phyloP scores from a whole-genome alignment of 192 early-diverging fungal species.

The Geranomyces michiganensis region DNA sequence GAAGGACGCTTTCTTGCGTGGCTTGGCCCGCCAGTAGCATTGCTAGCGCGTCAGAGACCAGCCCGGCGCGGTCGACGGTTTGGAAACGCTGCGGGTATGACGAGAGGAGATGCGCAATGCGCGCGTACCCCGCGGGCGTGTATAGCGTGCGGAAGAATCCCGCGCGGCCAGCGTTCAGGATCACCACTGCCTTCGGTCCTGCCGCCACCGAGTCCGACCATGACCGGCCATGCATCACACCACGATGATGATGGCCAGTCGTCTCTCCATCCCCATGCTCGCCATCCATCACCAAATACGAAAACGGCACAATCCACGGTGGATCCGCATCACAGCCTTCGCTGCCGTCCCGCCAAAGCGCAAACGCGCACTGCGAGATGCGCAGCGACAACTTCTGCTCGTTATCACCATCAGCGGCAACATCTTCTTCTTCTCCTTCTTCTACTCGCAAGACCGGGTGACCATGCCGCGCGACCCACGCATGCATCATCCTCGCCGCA shows the following conservation, averaged over 20 bases:
- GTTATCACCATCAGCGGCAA: background rate
- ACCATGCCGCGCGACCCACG: constrained; percentile 8
- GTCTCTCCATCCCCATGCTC: background rate
- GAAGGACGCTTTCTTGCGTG: background rate
- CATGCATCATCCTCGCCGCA: background rate
- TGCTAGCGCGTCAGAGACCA: constrained; percentile 34
- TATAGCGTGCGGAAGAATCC: constrained; percentile 39
- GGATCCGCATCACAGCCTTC: background rate
- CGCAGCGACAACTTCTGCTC: too few species aligned
- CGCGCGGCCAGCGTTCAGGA: constrained; percentile 30
- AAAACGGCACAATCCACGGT: background rate
- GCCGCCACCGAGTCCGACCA: background rate
- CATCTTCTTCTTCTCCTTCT: background rate
- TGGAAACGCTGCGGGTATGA: background rate
- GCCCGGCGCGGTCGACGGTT: constrained; percentile 31
- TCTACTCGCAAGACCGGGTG: constrained; percentile 5
- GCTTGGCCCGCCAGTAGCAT: constrained; percentile 16
- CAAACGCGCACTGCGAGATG: background rate
- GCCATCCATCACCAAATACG: background rate
- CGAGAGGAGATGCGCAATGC: background rate
- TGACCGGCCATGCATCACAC: background rate
- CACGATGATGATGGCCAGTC: background rate
- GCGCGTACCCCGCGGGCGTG: background rate
- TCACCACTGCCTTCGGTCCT: background rate
- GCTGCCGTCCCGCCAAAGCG: background rate